A percentile compares a stretch with the other conserved stretches of the same genome.
Conservation (phyloP, 1,284 basidiomycete species). For the Pascua sp. region DNA sequence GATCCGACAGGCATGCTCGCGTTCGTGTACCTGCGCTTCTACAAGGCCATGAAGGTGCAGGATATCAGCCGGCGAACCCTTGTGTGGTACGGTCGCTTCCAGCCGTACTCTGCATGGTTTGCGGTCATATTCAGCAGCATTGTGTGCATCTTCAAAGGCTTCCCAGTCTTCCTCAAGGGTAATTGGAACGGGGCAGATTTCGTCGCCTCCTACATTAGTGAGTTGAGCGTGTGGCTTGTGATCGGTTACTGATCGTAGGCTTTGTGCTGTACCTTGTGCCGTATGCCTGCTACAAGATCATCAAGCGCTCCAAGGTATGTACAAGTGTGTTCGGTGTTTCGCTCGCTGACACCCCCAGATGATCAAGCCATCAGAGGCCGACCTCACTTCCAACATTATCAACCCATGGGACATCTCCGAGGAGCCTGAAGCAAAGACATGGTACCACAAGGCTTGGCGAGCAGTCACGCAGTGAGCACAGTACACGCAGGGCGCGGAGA, state of each 20-base stretch:
- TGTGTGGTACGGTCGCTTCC: conserved; percentile 25
- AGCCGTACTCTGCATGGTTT: conserved; percentile 29
- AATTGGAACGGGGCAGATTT: conserved; percentile 11
- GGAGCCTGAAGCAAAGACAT: conserved; percentile 10
- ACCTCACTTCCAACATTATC: conserved; percentile 14
- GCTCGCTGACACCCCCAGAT: conserved; percentile 1
- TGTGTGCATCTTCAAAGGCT: conserved; percentile 31
- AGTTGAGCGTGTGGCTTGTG: conserved; percentile 1
- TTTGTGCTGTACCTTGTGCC: conserved; percentile 63
- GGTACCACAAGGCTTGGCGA: conserved; percentile 11
- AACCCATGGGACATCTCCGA: conserved; percentile 16
- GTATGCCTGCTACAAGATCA: conserved; percentile 54
- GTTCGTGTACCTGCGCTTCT: conserved; percentile 51
- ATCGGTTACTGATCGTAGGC: neutral
- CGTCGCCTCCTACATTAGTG: conserved; percentile 29
- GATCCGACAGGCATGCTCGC: neutral
- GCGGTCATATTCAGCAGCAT: conserved; percentile 21
- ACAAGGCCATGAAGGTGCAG: conserved; percentile 29
- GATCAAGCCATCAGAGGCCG: conserved; percentile 7
- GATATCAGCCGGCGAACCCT: conserved; percentile 19
- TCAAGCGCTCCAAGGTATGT: conserved; percentile 28
- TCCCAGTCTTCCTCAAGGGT: conserved; percentile 25
- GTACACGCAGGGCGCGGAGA: too few species aligned
- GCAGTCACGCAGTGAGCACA: conserved; percentile 1
- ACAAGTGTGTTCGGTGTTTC: neutral